These are phyloP conservation scores for Diphasiastrum complanatum DNA, from an alignment of 83 land plant genomes.

Conservation along the genomic window DNA sequence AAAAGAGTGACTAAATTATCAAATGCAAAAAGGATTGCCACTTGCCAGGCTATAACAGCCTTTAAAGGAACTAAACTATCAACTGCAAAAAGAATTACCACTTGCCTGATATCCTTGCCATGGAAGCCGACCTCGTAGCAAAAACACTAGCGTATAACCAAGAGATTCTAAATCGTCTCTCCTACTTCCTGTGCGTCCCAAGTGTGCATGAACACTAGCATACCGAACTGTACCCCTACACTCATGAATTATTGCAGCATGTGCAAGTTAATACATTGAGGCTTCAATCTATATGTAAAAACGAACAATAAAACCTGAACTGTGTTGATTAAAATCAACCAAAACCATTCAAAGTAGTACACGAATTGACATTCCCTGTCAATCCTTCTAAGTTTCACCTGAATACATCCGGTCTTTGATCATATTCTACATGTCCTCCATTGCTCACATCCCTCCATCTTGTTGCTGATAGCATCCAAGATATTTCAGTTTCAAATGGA, in stretches of 20 bases:
- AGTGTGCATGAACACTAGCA: neutral
- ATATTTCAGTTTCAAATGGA: neutral
- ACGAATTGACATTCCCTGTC: neutral
- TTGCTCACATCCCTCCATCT: neutral
- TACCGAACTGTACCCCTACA: neutral
- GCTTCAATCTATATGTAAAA: too few relatives aligned
- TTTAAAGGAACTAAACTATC: too few relatives aligned
- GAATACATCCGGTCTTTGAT: too few relatives aligned
- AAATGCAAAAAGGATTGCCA: too few relatives aligned
- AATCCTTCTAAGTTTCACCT: neutral
- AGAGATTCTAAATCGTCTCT: too few relatives aligned
- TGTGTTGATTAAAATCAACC: too few relatives aligned
- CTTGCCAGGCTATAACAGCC: neutral
- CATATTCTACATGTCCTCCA: too few relatives aligned
- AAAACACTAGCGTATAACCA: neutral
- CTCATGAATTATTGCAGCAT: neutral
- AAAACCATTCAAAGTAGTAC: neutral
- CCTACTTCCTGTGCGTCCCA: neutral
- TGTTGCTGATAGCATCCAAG: neutral
- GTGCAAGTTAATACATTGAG: neutral
- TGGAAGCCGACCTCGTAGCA: neutral
- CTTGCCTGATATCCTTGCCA: neutral
- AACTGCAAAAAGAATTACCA: too few relatives aligned
- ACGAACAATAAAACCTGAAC: neutral
- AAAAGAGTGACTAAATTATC: too few relatives aligned